Evolutionary conservation across 345 rosid species (phyloP).

Genomic region (Hypericum perforatum): DNA sequence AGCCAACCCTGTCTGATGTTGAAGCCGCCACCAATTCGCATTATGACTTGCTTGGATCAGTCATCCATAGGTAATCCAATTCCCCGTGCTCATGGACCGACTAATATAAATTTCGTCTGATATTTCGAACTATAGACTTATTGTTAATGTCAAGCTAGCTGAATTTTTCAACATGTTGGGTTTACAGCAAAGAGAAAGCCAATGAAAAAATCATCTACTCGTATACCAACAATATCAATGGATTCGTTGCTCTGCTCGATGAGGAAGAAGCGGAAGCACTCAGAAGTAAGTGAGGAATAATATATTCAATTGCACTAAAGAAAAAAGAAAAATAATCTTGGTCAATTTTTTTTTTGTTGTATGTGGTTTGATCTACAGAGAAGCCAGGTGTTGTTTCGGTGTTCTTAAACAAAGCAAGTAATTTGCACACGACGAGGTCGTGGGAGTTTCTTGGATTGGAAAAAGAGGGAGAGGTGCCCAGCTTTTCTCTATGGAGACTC

Average conservation of each 20-base stretch:
- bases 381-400: conserved; percentile 15
- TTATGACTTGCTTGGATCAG: conserved; percentile 12
- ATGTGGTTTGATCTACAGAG: background rate
- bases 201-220: conserved; percentile 17
- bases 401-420: conserved; percentile 1
- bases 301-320: no score
- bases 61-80: conserved; percentile 11
- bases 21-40: background rate
- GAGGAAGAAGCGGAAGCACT: conserved; percentile 10
- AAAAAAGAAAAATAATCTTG: background rate
- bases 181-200: conserved; percentile 10
- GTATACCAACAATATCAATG: conserved; percentile 17
- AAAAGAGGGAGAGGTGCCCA: conserved; percentile 4
- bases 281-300: background rate
- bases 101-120: no score
- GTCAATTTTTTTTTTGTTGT: no score
- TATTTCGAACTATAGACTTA: no score
- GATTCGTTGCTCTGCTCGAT: conserved; percentile 21
- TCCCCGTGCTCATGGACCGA: no score
- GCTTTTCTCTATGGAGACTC: conserved; percentile 5
- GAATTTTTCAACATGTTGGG: background rate
- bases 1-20: background rate
- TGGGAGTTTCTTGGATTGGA: conserved; percentile 25
- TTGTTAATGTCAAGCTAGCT: background rate
- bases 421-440: conserved; percentile 20